phyloP scores from a whole-genome alignment of 2,329 filamentous ascomycete genomes.

The Penicillium sp. region DNA sequence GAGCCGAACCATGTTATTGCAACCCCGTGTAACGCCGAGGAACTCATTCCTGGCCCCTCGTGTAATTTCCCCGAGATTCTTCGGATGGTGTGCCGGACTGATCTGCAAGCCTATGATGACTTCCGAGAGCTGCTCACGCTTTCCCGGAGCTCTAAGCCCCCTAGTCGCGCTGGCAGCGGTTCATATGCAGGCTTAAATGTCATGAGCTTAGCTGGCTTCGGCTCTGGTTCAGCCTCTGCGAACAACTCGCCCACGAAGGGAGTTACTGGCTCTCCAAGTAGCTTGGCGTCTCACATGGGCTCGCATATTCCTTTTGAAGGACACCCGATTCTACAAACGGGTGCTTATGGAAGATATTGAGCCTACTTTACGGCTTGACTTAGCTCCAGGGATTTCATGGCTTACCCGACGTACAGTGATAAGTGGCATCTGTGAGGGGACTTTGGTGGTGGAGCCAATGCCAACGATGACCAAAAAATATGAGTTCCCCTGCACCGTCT shows the following conservation, averaged over 20 bases:
- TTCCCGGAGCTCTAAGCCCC: conserved; percentile 60
- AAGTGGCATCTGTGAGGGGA: conserved; percentile 78
- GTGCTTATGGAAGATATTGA: conserved; percentile 88
- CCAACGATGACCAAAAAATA: conserved; percentile 56
- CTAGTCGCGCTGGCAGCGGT: conserved; percentile 70
- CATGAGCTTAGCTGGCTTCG: conserved; percentile 53
- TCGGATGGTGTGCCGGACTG: conserved; percentile 77
- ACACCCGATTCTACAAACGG: conserved; percentile 92
- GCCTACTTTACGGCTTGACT: conserved; percentile 84
- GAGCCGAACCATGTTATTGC: conserved; percentile 60
- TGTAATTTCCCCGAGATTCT: conserved; percentile 80
- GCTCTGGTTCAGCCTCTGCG: conserved; percentile 53
- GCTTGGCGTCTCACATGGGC: conserved; percentile 41
- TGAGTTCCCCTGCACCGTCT: conserved; percentile 74
- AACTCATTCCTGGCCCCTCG: conserved; percentile 61
- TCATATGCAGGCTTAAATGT: conserved; percentile 66
- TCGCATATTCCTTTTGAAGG: conserved; percentile 65
- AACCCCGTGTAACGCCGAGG: conserved; percentile 48
- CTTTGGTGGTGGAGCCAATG: conserved; percentile 85
- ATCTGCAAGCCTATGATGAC: conserved; percentile 78
- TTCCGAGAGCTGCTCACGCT: conserved; percentile 75
- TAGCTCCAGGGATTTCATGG: conserved; percentile 89
- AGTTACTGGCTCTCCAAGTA: conserved; percentile 55
- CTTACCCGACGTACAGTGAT: conserved; percentile 83
- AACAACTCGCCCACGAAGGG: conserved; percentile 60